Evolutionary conservation across 2,329 filamentous ascomycete species (phyloP).

Genomic region (Esteya vermicola): DNA sequence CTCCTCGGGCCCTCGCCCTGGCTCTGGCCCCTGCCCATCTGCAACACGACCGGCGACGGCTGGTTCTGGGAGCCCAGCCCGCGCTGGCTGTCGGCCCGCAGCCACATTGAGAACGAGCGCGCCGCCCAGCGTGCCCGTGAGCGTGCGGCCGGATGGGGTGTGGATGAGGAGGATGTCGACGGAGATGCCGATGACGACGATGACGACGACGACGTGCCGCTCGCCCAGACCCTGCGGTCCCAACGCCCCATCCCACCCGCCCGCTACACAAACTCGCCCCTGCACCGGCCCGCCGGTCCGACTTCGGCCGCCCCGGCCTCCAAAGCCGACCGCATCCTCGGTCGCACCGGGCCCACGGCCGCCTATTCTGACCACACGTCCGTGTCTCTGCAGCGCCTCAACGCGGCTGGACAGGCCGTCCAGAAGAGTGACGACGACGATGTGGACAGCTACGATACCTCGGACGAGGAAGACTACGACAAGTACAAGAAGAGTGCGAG

Average conservation of each 20-base stretch:
- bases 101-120: constrained; percentile 43
- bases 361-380: constrained; percentile 15
- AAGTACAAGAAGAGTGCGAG: constrained; percentile 13
- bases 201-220: constrained; percentile 6
- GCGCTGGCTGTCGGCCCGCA: constrained; percentile 60
- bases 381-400: constrained; percentile 31
- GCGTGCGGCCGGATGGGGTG: constrained; percentile 53
- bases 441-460: background rate
- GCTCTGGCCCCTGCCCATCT: constrained; percentile 69
- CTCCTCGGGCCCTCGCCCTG: constrained; percentile 62
- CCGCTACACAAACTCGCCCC: constrained; percentile 10
- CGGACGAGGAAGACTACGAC: constrained; percentile 22
- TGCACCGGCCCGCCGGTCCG: constrained; percentile 15
- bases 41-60: constrained; percentile 79
- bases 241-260: constrained; percentile 1
- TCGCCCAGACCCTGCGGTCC: too few relatives aligned
- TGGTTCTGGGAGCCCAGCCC: constrained; percentile 86
- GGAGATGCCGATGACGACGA: constrained; percentile 9
- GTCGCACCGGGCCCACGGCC: constrained; percentile 19
- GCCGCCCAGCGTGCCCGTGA: constrained; percentile 49
- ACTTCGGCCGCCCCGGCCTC: constrained; percentile 27
- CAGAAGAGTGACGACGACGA: constrained; percentile 14
- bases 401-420: constrained; percentile 18
- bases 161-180: constrained; percentile 16
- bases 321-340: constrained; percentile 44